Evolutionary conservation across 306 rosid species (phyloP), one percentile per base, ranked within the genome.

Genomic region (Sicyos baderoa): DNA sequence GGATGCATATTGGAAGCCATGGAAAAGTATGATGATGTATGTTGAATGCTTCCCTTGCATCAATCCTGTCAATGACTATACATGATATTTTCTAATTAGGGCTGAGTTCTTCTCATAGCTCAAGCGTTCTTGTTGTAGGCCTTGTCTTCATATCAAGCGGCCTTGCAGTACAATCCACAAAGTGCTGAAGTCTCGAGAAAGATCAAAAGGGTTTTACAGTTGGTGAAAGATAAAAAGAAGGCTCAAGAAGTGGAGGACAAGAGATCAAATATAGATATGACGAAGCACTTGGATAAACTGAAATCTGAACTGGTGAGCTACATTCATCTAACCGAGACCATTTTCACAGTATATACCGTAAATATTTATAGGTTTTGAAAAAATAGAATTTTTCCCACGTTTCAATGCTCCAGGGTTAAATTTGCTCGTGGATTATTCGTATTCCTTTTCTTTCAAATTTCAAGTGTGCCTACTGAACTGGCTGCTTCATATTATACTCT

Each of bases 1-100:
- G 97, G 97, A 75, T 86, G 99, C 87, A 76, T 94, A 77, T 80
- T 94, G 76, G 99, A 94, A 81, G 96, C 90, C 71, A 80, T 90
- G 99, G 90, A 90, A 70, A 86, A 86, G 75, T 94, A 88, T 51
- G 97, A 94, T 27, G 89, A 94, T 76, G 99, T 90, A 79, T 54
- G 82, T 70, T 49, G 15, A 47, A 7, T 22, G 40, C 55, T 66
- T 47, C 71, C 18, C 6, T 18, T 21, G 52, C 16, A 22, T 37
- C 8, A 49, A 15, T 16, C 48, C n/a, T 61, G 7, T 61, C 27
- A 4, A 61, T 35, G 74, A 52, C 22, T 1, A 23, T 50, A 29
- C 23, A 10, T 8, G n/a, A 3, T 57, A 77, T 75, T 80, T 5
- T 15, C 69, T 35, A 54, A 75, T 59, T 74, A 59, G 54, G 76